Percentiles rank a stretch among this genome's conserved stretches.
Evolutionary conservation across 495 filamentous ascomycete genomes (phyloP).

Genomic region (Aspergillus leporis): DNA sequence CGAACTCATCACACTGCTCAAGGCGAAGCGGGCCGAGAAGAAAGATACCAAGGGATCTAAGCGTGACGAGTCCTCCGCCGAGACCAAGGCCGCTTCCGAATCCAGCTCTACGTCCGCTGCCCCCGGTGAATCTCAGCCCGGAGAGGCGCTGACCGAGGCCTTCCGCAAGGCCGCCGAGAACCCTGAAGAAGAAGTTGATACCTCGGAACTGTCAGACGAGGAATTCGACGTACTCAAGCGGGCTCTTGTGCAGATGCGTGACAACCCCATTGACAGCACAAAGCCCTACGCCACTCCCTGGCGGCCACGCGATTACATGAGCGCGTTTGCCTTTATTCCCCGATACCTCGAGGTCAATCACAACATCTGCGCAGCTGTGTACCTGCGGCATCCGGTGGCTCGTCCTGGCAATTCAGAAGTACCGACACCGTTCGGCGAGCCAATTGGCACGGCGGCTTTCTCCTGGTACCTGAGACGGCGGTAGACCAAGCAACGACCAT

Average conservation of each 20-base stretch:
- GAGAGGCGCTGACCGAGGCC: conserved; percentile 41
- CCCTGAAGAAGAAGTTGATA: conserved; percentile 39
- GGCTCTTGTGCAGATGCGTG: conserved; percentile 56
- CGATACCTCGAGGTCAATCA: conserved; percentile 97
- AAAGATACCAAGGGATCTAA: conserved; percentile 28
- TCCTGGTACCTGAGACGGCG: conserved; percentile 93
- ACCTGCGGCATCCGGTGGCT: conserved; percentile 93
- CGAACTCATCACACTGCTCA: conserved; percentile 42
- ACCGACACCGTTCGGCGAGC: conserved; percentile 73
- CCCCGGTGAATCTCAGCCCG: conserved; percentile 23
- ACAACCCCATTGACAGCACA: conserved; percentile 71
- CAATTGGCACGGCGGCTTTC: conserved; percentile 72
- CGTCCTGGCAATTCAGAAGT: conserved; percentile 84
- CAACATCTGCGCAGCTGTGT: conserved; percentile 91
- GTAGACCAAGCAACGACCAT: conserved; percentile 25
- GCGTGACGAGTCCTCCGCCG: conserved; percentile 8
- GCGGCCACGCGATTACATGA: conserved; percentile 84
- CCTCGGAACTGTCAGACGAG: conserved; percentile 38
- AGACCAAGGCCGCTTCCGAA: conserved; percentile 8
- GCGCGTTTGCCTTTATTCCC: conserved; percentile 90
- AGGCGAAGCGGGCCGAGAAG: conserved; percentile 38
- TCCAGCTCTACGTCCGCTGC: conserved; percentile 7
- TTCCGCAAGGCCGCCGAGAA: conserved; percentile 43
- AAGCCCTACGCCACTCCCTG: conserved; percentile 93
- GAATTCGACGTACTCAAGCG: conserved; percentile 45